phyloP scores from a whole-genome alignment of 1,139 yeast species.

The Blastobotrys malaysiensis region DNA sequence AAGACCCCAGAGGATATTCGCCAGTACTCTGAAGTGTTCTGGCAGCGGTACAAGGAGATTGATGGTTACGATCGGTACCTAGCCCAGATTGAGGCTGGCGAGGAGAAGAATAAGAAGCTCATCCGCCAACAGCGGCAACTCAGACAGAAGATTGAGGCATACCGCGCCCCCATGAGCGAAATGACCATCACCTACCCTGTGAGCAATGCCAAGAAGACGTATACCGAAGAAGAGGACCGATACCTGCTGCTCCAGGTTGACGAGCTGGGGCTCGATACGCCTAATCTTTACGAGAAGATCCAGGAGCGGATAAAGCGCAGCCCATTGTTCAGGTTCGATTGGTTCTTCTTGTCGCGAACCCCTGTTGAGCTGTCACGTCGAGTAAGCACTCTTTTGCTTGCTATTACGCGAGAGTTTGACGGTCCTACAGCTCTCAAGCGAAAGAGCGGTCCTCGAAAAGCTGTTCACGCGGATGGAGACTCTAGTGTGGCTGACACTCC shows the following conservation, averaged over 20 bases:
- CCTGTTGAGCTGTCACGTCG: constrained; percentile 84
- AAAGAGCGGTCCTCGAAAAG: constrained; percentile 21
- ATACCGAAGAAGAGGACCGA: constrained; percentile 82
- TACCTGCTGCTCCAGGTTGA: constrained; percentile 68
- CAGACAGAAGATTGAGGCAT: constrained; percentile 55
- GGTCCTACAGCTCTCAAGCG: constrained; percentile 32
- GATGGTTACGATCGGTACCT: constrained; percentile 86
- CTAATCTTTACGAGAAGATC: constrained; percentile 68
- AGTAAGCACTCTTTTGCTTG: constrained; percentile 61
- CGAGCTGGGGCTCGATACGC: constrained; percentile 74
- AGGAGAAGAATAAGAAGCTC: constrained; percentile 66
- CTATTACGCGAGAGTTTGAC: constrained; percentile 30
- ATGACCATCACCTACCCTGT: constrained; percentile 75
- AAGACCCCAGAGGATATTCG: constrained; percentile 71
- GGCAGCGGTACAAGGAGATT: constrained; percentile 66
- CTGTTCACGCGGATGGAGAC: constrained; percentile 5
- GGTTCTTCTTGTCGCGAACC: constrained; percentile 84
- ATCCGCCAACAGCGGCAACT: constrained; percentile 62
- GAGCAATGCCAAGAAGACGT: constrained; percentile 80
- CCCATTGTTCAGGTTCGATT: constrained; percentile 78
- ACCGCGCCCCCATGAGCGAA: constrained; percentile 69
- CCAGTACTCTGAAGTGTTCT: constrained; percentile 65
- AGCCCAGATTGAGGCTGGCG: constrained; percentile 80
- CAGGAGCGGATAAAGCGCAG: constrained; percentile 71
- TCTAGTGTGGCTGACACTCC: constrained; percentile 15